Percentiles rank a stretch among this genome's conserved stretches.
Conservation (phyloP, 768 basidiomycete genomes). For the Suillus plorans region DNA sequence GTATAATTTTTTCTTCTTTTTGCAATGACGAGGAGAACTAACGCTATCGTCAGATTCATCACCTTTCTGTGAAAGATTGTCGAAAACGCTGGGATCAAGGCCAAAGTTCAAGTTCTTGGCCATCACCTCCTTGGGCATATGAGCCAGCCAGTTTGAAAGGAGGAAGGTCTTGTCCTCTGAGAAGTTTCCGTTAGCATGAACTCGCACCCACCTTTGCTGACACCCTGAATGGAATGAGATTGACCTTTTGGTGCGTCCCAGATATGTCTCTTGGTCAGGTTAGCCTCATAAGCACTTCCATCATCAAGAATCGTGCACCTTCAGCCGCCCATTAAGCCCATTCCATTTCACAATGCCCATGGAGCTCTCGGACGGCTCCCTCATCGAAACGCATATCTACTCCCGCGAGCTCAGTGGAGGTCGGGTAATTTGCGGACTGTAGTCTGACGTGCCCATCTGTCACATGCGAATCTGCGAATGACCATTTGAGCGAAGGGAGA, state of each 20-base stretch:
- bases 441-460: constrained; percentile 59
- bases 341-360: constrained; percentile 31
- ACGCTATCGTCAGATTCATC: neutral
- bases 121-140: constrained; percentile 38
- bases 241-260: constrained; percentile 52
- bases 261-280: constrained; percentile 30
- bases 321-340: constrained; percentile 45
- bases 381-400: constrained; percentile 33
- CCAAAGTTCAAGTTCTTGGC: constrained; percentile 65
- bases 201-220: constrained; percentile 34
- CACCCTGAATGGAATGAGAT: constrained; percentile 46
- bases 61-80: constrained; percentile 40
- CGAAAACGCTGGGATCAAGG: constrained; percentile 40
- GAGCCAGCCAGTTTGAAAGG: constrained; percentile 55
- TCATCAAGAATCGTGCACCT: constrained; percentile 4
- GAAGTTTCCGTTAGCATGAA: constrained; percentile 41
- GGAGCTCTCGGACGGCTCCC: constrained; percentile 35
- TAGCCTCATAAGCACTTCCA: constrained; percentile 5
- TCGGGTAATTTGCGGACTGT: constrained; percentile 30
- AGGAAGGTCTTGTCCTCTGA: constrained; percentile 51
- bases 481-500: constrained; percentile 42
- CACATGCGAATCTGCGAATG: constrained; percentile 51
- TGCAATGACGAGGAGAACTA: neutral
- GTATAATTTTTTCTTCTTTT: neutral
- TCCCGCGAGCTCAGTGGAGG: constrained; percentile 20